phyloP scores from a whole-genome alignment of 2,329 filamentous ascomycete genomes.

The Myrmaecium sp. region DNA sequence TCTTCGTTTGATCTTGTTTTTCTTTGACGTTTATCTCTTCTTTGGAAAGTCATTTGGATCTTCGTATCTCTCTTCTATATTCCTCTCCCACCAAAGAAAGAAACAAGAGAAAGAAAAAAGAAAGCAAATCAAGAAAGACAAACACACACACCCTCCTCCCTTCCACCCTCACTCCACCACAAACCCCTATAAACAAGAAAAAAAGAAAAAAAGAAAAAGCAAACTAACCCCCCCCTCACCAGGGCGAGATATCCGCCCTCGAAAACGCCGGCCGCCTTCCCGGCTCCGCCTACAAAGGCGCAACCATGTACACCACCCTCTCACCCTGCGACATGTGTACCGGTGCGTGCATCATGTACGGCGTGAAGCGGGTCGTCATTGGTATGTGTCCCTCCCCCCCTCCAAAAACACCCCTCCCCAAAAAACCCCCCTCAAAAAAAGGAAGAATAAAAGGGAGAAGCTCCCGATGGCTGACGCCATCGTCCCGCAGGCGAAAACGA shows the following conservation, averaged over 20 bases:
- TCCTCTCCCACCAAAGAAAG: too few relatives aligned
- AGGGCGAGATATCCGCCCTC: slow-evolving; percentile 64
- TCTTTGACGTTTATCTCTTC: background rate
- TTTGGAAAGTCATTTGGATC: too few relatives aligned
- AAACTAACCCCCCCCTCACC: slow-evolving; percentile 5
- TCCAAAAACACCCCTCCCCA: too few relatives aligned
- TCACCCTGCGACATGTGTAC: slow-evolving; percentile 74
- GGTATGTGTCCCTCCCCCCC: slow-evolving; percentile 21
- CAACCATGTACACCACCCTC: slow-evolving; percentile 72
- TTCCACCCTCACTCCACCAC: too few relatives aligned
- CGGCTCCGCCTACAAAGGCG: slow-evolving; percentile 48
- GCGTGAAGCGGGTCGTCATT: slow-evolving; percentile 55
- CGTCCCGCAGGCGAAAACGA: slow-evolving; percentile 46
- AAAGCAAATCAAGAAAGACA: too few relatives aligned
- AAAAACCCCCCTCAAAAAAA: too few relatives aligned
- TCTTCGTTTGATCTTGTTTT: slow-evolving; percentile 1
- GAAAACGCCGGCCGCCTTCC: slow-evolving; percentile 57
- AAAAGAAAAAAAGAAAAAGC: background rate
- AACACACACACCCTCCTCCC: too few relatives aligned
- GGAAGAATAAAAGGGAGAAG: too few relatives aligned
- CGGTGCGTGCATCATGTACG: slow-evolving; percentile 61
- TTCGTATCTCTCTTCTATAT: too few relatives aligned
- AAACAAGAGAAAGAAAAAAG: too few relatives aligned
- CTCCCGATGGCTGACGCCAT: too few relatives aligned
- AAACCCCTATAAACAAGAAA: too few relatives aligned